phyloP scores from a whole-genome alignment of 495 filamentous ascomycete species.

The Aspergillus coremiiformis region DNA sequence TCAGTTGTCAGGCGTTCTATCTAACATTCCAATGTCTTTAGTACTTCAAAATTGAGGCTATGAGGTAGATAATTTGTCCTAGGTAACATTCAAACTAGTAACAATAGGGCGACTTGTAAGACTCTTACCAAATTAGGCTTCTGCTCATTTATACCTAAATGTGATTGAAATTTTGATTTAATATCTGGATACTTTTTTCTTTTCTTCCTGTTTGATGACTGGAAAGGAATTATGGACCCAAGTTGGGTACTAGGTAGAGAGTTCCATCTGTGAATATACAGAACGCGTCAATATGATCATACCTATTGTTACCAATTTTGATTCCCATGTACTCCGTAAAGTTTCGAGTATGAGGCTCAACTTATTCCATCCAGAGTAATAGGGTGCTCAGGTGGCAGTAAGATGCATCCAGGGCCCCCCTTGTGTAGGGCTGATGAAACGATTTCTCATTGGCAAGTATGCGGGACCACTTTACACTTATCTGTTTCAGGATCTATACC shows the following conservation, averaged over 20 bases:
- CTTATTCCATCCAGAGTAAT: neutral
- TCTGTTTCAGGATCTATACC: neutral
- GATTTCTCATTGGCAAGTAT: neutral
- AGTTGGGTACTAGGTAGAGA: neutral
- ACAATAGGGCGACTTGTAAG: neutral
- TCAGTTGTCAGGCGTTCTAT: neutral
- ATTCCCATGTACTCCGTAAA: too few species aligned
- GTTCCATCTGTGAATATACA: neutral
- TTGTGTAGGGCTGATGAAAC: slow-evolving; percentile 6
- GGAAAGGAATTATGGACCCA: neutral
- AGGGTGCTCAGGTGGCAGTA: neutral
- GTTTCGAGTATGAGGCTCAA: neutral
- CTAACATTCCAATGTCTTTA: slow-evolving; percentile 1
- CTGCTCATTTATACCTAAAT: neutral
- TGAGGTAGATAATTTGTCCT: neutral
- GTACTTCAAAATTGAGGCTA: too few species aligned
- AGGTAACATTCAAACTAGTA: slow-evolving; percentile 1
- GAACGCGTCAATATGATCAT: neutral
- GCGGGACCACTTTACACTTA: neutral
- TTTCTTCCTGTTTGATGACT: neutral
- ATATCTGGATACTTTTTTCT: too few species aligned
- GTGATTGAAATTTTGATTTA: neutral
- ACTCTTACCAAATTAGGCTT: neutral
- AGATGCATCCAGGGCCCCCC: neutral
- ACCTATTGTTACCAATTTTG: too few species aligned